Evolutionary conservation across 1,284 basidiomycete genomes (phyloP).

Genomic region (Irpex sp.): DNA sequence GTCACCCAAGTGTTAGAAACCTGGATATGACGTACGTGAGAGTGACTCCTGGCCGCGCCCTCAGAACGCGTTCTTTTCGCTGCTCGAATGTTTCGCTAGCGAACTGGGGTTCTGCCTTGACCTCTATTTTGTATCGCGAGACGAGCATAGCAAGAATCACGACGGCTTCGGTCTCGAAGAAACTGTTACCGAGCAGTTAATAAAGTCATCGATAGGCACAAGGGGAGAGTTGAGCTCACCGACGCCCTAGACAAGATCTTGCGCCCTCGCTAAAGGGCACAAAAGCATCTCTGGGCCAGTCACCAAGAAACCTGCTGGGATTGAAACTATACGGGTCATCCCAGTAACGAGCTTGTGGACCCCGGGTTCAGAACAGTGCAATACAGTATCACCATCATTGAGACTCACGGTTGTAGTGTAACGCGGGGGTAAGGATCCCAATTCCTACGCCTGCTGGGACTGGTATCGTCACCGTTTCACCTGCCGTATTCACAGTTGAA

Average conservation of each 20-base stretch:
- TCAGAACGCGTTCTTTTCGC: conserved; percentile 38
- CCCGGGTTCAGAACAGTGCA: background rate
- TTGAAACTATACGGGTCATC: conserved; percentile 45
- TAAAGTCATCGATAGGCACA: too few relatives aligned
- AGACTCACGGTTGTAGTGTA: conserved; percentile 36
- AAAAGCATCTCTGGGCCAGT: conserved; percentile 49
- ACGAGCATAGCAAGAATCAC: conserved; percentile 45
- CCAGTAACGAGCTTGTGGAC: conserved; percentile 46
- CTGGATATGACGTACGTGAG: conserved; percentile 3
- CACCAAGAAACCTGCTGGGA: conserved; percentile 47
- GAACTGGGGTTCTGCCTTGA: conserved; percentile 50
- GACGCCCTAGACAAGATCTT: conserved; percentile 14
- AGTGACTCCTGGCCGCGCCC: conserved; percentile 19
- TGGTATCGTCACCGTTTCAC: conserved; percentile 35
- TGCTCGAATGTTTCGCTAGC: conserved; percentile 42
- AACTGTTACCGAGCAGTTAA: conserved; percentile 10
- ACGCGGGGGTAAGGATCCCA: conserved; percentile 33
- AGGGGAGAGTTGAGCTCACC: conserved; percentile 1
- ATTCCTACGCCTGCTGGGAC: conserved; percentile 42
- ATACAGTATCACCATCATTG: background rate
- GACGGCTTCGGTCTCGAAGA: conserved; percentile 31
- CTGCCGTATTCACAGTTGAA: conserved; percentile 28
- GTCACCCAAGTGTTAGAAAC: too few relatives aligned
- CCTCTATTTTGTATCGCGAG: conserved; percentile 42
- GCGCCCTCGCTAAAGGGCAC: conserved; percentile 49